Evolutionary conservation across 495 filamentous ascomycete genomes (phyloP).

Genomic region (Achaetomiella virescens): DNA sequence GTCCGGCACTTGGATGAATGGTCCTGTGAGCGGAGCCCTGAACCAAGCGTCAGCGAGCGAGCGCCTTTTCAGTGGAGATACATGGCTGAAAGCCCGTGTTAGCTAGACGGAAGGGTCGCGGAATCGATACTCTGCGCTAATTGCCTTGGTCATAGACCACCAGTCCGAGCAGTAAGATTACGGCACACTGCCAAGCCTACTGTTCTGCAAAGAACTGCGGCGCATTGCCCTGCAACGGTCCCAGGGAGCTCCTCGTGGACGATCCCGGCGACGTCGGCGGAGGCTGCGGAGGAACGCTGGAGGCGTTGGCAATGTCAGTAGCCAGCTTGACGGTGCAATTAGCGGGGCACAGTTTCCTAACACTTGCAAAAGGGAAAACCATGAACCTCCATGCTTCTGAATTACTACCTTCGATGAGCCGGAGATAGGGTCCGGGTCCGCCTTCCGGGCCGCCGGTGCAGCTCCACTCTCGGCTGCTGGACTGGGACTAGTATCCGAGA

Average conservation of each 20-base stretch:
- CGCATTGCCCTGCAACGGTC: background rate
- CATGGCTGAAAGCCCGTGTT: background rate
- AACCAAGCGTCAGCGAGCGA: slow-evolving; percentile 71
- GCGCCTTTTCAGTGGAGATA: slow-evolving; percentile 54
- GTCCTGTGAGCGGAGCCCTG: slow-evolving; percentile 93
- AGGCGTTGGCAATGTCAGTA: background rate
- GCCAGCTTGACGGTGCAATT: background rate
- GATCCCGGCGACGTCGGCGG: background rate
- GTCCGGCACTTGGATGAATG: slow-evolving; percentile 85
- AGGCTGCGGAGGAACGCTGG: background rate
- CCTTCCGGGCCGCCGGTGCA: background rate
- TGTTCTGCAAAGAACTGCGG: background rate
- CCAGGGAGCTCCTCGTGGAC: background rate
- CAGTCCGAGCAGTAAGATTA: slow-evolving; percentile 14
- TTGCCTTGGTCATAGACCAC: slow-evolving; percentile 21
- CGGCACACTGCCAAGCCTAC: slow-evolving; percentile 13
- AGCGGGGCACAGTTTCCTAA: background rate
- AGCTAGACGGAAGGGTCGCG: background rate
- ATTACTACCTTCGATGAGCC: background rate
- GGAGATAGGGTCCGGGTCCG: background rate
- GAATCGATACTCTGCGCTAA: background rate
- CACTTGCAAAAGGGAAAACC: background rate
- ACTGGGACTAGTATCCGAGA: slow-evolving; percentile 19
- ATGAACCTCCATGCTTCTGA: background rate
- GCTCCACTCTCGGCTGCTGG: background rate